A percentile compares a stretch with the other conserved stretches of the same genome.
These are phyloP conservation scores for Pinus taeda DNA, from an alignment of 75 land plant genomes.

Conservation along the genomic window DNA sequence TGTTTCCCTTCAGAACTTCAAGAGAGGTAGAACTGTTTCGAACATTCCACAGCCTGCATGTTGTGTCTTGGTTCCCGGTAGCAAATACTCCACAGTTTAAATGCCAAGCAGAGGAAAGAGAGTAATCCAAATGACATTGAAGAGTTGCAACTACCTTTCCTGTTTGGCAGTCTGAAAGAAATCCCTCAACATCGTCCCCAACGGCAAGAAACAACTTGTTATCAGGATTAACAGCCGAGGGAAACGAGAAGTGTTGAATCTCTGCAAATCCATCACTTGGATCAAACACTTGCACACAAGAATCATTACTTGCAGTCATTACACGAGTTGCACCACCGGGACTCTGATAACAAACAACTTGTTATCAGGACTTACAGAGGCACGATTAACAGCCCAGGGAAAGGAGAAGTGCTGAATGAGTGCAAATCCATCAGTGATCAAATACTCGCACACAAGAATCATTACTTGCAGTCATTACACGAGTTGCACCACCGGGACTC, in stretches of 20 bases:
- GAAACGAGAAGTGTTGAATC: constrained; percentile 55
- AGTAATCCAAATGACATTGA: constrained; percentile 67
- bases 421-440: too few species aligned
- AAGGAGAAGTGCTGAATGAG: too few species aligned
- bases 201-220: constrained; percentile 53
- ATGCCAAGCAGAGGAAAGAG: constrained; percentile 86
- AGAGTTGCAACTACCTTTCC: constrained; percentile 69
- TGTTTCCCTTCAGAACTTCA: constrained; percentile 57
- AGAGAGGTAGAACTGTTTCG: constrained; percentile 45
- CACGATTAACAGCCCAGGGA: too few species aligned
- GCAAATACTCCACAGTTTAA: constrained; percentile 65
- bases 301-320: too few species aligned
- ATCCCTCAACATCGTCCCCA: constrained; percentile 67
- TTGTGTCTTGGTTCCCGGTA: constrained; percentile 83
- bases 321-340: too few species aligned
- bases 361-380: too few species aligned
- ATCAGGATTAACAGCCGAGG: constrained; percentile 92
- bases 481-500: constrained; percentile 52
- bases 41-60: constrained; percentile 74
- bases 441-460: constrained; percentile 76
- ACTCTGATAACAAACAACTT: too few species aligned
- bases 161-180: constrained; percentile 55
- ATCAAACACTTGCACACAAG: too few species aligned
- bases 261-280: constrained; percentile 52
- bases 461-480: constrained; percentile 77